Conservation (phyloP, 176 grass and related monocot species). For the Pontederia paniculata region DNA sequence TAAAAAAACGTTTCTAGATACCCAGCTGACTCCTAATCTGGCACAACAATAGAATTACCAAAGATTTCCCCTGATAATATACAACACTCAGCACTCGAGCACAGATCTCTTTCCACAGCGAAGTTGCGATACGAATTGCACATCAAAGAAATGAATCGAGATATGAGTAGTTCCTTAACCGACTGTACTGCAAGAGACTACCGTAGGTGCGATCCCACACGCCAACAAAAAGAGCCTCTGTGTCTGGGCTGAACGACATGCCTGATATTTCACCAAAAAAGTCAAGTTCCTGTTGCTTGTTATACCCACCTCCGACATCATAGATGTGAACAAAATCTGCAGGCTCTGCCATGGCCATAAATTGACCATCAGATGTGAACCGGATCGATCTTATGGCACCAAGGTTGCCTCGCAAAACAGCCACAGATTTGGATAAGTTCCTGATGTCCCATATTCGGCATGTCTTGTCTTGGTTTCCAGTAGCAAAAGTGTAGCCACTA, state of each 20-base stretch:
- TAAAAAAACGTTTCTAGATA: background rate
- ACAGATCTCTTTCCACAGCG: too few species aligned
- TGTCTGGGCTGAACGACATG: slow-evolving; percentile 56
- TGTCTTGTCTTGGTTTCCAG: slow-evolving; percentile 91
- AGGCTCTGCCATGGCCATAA: slow-evolving; percentile 56
- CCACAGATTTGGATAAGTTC: slow-evolving; percentile 54
- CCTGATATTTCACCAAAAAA: slow-evolving; percentile 92
- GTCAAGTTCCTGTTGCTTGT: slow-evolving; percentile 64
- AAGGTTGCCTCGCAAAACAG: slow-evolving; percentile 61
- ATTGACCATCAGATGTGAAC: slow-evolving; percentile 64
- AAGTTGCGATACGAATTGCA: background rate
- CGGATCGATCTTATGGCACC: slow-evolving; percentile 71
- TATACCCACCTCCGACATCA: slow-evolving; percentile 23
- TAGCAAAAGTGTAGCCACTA: slow-evolving; percentile 40
- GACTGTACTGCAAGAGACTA: slow-evolving; percentile 63
- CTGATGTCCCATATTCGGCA: slow-evolving; percentile 77
- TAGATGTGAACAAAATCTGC: slow-evolving; percentile 89
- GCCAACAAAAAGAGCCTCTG: slow-evolving; percentile 57
- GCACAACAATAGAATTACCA: too few species aligned
- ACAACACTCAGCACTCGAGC: too few species aligned
- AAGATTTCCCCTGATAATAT: too few species aligned
- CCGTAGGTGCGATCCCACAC: slow-evolving; percentile 73
- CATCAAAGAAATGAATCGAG: slow-evolving; percentile 27
- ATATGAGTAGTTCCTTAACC: slow-evolving; percentile 27
- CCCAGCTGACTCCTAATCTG: background rate